Evolutionary conservation across 164 flowering plant species (phyloP).

Genomic region (Vitis riparia): DNA sequence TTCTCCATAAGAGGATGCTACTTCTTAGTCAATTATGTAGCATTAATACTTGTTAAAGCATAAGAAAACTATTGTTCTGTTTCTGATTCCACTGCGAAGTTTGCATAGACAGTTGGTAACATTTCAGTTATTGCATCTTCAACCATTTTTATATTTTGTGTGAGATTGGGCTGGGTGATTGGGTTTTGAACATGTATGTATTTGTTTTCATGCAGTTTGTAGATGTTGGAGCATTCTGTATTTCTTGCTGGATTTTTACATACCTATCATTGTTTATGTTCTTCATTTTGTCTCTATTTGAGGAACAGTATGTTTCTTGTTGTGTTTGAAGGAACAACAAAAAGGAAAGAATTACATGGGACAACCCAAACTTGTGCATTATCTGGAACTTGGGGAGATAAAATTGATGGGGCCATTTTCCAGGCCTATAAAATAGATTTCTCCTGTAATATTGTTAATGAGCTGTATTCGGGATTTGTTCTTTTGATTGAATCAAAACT

Average conservation of each 20-base stretch:
- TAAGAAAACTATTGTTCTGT: too few relatives aligned
- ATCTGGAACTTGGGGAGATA: constrained; percentile 78
- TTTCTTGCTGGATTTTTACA: background rate
- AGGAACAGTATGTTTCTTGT: background rate
- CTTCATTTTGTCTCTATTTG: background rate
- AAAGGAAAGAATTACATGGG: constrained; percentile 94
- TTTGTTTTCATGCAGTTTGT: too few relatives aligned
- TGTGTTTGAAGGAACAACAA: constrained; percentile 70
- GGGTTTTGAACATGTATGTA: too few relatives aligned
- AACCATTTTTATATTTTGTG: too few relatives aligned
- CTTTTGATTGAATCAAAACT: constrained; percentile 73
- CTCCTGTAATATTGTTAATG: constrained; percentile 41
- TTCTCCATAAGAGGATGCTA: too few relatives aligned
- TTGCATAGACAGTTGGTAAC: too few relatives aligned
- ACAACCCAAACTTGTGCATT: constrained; percentile 49
- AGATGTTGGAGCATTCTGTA: too few relatives aligned
- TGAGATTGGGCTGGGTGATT: too few relatives aligned
- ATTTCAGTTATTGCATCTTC: too few relatives aligned
- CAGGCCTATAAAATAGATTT: constrained; percentile 74
- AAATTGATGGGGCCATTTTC: constrained; percentile 36
- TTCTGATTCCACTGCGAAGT: too few relatives aligned
- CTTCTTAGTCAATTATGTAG: too few relatives aligned
- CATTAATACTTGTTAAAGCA: too few relatives aligned
- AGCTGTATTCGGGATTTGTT: constrained; percentile 66
- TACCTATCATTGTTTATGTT: background rate